Evolutionary conservation across 768 basidiomycete genomes (phyloP).

Genomic region (Boletus rubescentipes): DNA sequence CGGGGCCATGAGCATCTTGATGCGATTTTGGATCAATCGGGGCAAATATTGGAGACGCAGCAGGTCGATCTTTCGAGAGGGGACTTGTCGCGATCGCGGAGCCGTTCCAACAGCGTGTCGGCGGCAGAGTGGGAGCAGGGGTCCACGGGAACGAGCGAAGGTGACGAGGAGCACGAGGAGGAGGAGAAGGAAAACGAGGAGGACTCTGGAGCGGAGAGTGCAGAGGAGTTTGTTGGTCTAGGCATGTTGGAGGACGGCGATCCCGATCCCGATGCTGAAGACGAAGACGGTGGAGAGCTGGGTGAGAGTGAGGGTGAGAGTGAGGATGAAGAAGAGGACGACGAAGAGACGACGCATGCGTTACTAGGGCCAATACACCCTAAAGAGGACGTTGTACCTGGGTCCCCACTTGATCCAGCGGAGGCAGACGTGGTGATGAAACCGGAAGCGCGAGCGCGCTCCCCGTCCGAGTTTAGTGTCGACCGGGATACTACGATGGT

Average conservation of each 20-base stretch:
- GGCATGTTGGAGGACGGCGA: conserved; percentile 15
- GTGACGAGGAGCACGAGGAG: conserved; percentile 17
- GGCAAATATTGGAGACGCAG: conserved; percentile 82
- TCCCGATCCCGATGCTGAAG: neutral
- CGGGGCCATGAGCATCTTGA: conserved; percentile 85
- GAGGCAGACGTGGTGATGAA: conserved; percentile 3
- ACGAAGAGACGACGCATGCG: conserved; percentile 29
- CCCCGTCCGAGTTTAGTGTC: conserved; percentile 12
- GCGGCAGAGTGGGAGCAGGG: conserved; percentile 25
- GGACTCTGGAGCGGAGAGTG: conserved; percentile 25
- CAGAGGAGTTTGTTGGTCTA: conserved; percentile 41
- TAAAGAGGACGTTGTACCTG: neutral
- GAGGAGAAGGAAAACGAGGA: conserved; percentile 26
- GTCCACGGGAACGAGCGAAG: conserved; percentile 20
- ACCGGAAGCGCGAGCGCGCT: neutral
- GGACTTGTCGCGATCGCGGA: conserved; percentile 47
- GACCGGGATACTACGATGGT: neutral
- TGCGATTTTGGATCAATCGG: conserved; percentile 87
- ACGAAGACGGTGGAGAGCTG: conserved; percentile 18
- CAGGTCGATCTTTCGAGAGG: conserved; percentile 62
- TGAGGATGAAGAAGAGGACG: conserved; percentile 37
- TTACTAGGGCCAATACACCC: conserved; percentile 19
- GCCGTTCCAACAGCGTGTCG: conserved; percentile 56
- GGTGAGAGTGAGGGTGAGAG: conserved; percentile 41
- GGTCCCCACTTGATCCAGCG: neutral